phyloP scores from a whole-genome alignment of 192 early-diverging fungal genomes.

The Phycomyces blakesleeanus region DNA sequence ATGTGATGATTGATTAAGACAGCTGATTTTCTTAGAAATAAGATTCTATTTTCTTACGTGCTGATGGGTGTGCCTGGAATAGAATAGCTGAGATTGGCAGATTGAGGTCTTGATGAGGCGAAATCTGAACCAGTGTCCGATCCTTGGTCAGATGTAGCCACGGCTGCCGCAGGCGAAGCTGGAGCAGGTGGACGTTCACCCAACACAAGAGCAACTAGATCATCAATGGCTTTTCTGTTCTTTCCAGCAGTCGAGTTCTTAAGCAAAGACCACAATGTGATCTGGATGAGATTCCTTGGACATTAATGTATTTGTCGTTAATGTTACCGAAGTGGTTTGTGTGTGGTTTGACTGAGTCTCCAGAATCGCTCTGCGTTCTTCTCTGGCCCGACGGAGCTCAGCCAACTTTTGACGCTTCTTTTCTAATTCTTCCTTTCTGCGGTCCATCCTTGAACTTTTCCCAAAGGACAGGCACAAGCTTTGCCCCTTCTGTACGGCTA shows the following conservation, averaged over 20 bases:
- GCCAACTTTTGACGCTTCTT: slow-evolving; percentile 90
- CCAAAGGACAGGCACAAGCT: no score
- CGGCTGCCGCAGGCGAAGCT: slow-evolving; percentile 26
- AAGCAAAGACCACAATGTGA: background rate
- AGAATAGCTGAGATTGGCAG: slow-evolving; percentile 22
- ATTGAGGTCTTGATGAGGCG: slow-evolving; percentile 42
- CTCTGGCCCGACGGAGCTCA: slow-evolving; percentile 77
- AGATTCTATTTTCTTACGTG: slow-evolving; percentile 11
- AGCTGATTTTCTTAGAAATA: no score
- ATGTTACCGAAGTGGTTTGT: slow-evolving; percentile 22
- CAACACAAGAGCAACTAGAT: slow-evolving; percentile 80
- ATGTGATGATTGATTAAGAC: no score
- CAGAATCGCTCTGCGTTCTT: slow-evolving; percentile 64
- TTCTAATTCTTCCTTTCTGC: slow-evolving; percentile 79
- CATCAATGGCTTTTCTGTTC: slow-evolving; percentile 74
- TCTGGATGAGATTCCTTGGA: background rate
- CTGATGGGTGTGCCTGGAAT: slow-evolving; percentile 27
- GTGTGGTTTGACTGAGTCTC: slow-evolving; percentile 30
- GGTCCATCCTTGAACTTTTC: slow-evolving; percentile 47
- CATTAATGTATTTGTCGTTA: background rate
- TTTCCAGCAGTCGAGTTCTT: slow-evolving; percentile 18
- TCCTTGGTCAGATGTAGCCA: slow-evolving; percentile 40
- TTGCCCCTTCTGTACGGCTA: no score
- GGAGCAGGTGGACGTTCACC: slow-evolving; percentile 57
- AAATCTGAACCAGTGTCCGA: slow-evolving; percentile 42